Evolutionary conservation across 2,329 filamentous ascomycete genomes (phyloP), one percentile per base, ranked within the genome.

Genomic region (Boeremia lycopersici): DNA sequence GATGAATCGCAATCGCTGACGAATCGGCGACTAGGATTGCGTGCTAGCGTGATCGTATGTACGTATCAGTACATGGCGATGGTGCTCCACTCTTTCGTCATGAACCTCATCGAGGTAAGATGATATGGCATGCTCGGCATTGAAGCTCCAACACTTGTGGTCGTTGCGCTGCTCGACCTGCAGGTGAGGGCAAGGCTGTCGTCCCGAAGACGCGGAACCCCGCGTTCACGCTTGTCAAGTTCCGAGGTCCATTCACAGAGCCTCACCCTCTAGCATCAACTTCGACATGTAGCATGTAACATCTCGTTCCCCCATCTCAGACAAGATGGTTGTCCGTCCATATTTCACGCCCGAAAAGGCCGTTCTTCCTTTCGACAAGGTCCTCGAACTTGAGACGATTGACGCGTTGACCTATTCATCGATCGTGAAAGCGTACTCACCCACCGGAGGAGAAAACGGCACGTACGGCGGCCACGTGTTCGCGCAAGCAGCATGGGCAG

Each of bases 391-490:
- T 2, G 74, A 78, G 49, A 75, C 67, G 51, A 74, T 78, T 50
- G 72, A 77, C 51, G 69, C 76, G 30, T 53, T 60, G 40, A 78
- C 75, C 19, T 79, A 71, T 50, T 70, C 74, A 28, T 78, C 75
- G 2, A 73, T 69, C 29, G 72, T 75, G 8, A 72, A 69, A 46
- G 74, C 76, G 0, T 82, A 77, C 56, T 73, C 76, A 10, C 79
- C 81, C 0, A 67, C 67, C 12, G 78, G 75, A 3, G 72, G 70
- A 6, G 67, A 74, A 13, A 72, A 72, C 2, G 72, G 76, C 12
- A 78, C 81, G 0, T 84, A 83, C 67, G 82, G 82, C 11, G 82
- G 82, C 1, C 82, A 85, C 71, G 81, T 84, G 4, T 84, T 80
- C 60, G 79, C 80, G n/a, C 83, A 85, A 67, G 79, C 82, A 29